These are phyloP conservation scores for Ophiocordyceps camponoti-floridani DNA, from an alignment of 2,329 filamentous ascomycete species.

Conservation along the genomic window DNA sequence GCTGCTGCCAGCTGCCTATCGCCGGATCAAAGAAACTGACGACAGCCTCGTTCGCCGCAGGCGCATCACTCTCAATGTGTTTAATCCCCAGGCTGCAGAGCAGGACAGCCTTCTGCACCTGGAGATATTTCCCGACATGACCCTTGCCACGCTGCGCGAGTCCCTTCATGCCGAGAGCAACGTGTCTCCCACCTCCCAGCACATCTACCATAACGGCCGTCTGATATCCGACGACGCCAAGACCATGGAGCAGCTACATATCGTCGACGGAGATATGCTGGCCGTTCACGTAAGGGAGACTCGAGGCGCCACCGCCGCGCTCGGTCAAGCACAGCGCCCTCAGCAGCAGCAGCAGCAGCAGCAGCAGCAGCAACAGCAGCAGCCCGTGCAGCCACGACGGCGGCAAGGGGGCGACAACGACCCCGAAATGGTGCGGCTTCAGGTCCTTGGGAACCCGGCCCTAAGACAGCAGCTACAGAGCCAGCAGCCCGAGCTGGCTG, in stretches of 20 bases:
- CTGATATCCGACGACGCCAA: conserved; percentile 60
- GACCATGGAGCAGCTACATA: conserved; percentile 64
- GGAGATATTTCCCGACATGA: conserved; percentile 69
- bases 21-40: neutral
- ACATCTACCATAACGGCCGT: conserved; percentile 79
- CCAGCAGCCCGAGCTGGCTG: conserved; percentile 59
- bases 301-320: conserved; percentile 26
- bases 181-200: conserved; percentile 55
- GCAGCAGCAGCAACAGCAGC: conserved; percentile 15
- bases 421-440: conserved; percentile 66
- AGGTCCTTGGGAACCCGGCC: conserved; percentile 62
- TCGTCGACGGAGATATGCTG: conserved; percentile 83
- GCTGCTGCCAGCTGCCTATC: neutral
- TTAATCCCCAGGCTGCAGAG: conserved; percentile 46
- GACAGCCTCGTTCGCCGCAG: conserved; percentile 22
- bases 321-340: conserved; percentile 17
- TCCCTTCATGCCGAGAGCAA: conserved; percentile 71
- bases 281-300: conserved; percentile 60
- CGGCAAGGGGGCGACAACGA: conserved; percentile 31
- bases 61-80: conserved; percentile 77
- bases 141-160: conserved; percentile 68
- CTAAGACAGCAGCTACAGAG: conserved; percentile 53
- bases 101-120: conserved; percentile 65
- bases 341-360: conserved; percentile 12
- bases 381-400: conserved; percentile 13